Percentiles rank a stretch among this genome's conserved stretches.
phyloP scores from a whole-genome alignment of 768 basidiomycete genomes.

The Mycena crocata region DNA sequence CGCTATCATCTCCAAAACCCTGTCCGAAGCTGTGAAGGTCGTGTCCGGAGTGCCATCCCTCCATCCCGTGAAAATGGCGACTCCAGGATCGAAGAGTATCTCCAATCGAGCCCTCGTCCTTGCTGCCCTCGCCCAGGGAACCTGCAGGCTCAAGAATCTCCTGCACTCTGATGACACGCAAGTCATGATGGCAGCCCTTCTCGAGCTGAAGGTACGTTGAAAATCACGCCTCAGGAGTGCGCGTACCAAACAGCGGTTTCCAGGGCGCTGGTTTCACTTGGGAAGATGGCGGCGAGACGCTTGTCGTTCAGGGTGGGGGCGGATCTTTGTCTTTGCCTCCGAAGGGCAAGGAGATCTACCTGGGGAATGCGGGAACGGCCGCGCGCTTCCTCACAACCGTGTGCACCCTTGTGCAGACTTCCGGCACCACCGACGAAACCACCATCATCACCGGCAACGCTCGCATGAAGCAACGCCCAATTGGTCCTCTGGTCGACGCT shows the following conservation, averaged over 20 bases:
- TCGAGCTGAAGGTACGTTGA: slow-evolving; percentile 80
- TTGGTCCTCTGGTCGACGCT: slow-evolving; percentile 94
- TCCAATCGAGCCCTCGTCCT: slow-evolving; percentile 95
- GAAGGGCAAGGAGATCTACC: slow-evolving; percentile 89
- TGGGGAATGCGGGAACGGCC: slow-evolving; percentile 97
- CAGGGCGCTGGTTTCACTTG: slow-evolving; percentile 93
- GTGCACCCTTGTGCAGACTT: slow-evolving; percentile 82
- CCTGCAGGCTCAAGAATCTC: slow-evolving; percentile 88
- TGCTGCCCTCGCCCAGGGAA: slow-evolving; percentile 90
- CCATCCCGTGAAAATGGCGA: slow-evolving; percentile 78
- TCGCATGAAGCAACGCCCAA: slow-evolving; percentile 98
- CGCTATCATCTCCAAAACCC: slow-evolving; percentile 81
- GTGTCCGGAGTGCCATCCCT: slow-evolving; percentile 73
- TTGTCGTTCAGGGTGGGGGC: slow-evolving; percentile 89
- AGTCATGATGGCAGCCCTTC: slow-evolving; percentile 97
- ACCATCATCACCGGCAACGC: slow-evolving; percentile 97
- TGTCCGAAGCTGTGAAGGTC: slow-evolving; percentile 85
- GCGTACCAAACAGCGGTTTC: neutral
- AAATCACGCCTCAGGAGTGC: slow-evolving; percentile 3
- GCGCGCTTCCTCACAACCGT: slow-evolving; percentile 98
- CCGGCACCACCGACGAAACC: slow-evolving; percentile 51
- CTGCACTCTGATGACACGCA: slow-evolving; percentile 98
- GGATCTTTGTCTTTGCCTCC: slow-evolving; percentile 84
- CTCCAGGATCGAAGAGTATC: slow-evolving; percentile 96
- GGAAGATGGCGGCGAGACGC: slow-evolving; percentile 96